Evolutionary conservation across 768 basidiomycete genomes (phyloP).

Genomic region (Clavaria fumosa): DNA sequence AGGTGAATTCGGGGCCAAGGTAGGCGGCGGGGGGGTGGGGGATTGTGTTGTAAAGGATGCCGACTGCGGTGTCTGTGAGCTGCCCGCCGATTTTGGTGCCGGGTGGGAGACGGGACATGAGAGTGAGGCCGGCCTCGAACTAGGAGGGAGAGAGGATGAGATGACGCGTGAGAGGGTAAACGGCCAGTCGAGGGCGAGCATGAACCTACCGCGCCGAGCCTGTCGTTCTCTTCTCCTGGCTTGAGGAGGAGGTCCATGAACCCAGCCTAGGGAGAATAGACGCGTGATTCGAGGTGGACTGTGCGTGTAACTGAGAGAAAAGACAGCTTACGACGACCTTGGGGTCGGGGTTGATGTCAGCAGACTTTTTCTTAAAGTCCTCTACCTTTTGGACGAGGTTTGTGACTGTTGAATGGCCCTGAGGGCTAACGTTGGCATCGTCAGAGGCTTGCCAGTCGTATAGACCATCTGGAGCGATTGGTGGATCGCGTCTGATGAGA

Average conservation of each 20-base stretch:
- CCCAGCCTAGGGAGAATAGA: no score
- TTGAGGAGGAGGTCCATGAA: neutral
- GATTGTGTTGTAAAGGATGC: constrained; percentile 39
- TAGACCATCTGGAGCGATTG: constrained; percentile 28
- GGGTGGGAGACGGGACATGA: constrained; percentile 17
- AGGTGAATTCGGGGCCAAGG: constrained; percentile 21
- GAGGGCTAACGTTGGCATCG: constrained; percentile 15
- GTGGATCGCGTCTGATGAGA: constrained; percentile 23
- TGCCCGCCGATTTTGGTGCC: constrained; percentile 10
- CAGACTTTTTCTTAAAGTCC: no score
- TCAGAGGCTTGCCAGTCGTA: constrained; percentile 28
- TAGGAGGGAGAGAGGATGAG: constrained; percentile 5
- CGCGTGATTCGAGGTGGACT: no score
- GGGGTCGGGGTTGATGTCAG: no score
- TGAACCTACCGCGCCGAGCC: neutral
- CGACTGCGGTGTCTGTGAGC: constrained; percentile 18
- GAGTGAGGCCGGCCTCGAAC: constrained; percentile 17
- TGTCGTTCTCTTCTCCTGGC: neutral
- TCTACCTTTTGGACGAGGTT: constrained; percentile 14
- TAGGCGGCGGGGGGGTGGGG: constrained; percentile 32
- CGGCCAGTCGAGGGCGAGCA: neutral
- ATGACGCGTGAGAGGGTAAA: neutral
- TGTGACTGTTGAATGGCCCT: constrained; percentile 22
- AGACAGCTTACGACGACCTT: no score
- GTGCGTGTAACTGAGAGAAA: no score